Conservation (phyloP, 805 yeast genomes). For the Teunomyces tritomae region DNA sequence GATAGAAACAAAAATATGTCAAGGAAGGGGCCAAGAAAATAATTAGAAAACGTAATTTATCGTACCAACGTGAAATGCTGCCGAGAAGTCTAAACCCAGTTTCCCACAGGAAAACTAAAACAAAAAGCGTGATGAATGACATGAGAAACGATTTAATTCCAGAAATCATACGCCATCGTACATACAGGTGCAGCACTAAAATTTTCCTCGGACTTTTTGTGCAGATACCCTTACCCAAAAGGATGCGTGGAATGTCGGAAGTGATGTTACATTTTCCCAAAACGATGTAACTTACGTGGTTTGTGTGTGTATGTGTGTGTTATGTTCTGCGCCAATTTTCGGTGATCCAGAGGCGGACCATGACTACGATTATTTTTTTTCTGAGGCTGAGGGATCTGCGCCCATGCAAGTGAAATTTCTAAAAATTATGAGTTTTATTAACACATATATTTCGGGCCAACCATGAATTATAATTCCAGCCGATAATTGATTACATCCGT, state of each 20-base stretch:
- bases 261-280: constrained; percentile 1
- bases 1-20: constrained; percentile 1
- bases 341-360: neutral
- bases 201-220: neutral
- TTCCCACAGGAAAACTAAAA: neutral
- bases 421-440: neutral
- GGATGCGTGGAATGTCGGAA: neutral
- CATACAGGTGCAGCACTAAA: constrained; percentile 3
- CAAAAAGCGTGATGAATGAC: constrained; percentile 1
- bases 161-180: constrained; percentile 1
- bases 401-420: constrained; percentile 3
- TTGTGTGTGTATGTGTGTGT: neutral
- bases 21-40: constrained; percentile 3
- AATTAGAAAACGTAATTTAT: constrained; percentile 1
- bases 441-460: neutral
- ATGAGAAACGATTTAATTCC: neutral
- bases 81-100: constrained; percentile 1
- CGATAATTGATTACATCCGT: neutral
- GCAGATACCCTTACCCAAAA: neutral
- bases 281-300: neutral
- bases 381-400: constrained; percentile 1
- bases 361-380: neutral
- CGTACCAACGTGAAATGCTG: constrained; percentile 4
- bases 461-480: neutral
- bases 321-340: neutral